phyloP scores from a whole-genome alignment of 73 alveolate genomes.

The Paraurostyla sp. region DNA sequence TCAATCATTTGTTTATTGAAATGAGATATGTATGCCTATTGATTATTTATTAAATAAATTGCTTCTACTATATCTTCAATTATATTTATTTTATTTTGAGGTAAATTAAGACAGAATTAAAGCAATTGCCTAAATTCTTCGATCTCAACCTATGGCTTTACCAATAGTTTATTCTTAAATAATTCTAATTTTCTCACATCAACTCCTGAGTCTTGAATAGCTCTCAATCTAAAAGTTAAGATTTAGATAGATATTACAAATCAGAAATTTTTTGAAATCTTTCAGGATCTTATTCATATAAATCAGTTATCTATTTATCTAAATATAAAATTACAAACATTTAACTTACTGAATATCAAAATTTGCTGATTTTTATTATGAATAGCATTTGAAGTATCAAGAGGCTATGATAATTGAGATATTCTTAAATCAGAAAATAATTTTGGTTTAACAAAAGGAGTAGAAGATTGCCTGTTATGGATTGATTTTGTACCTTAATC shows the following conservation, averaged over 20 bases:
- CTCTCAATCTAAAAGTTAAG: not conserved
- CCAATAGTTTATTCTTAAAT: not conserved
- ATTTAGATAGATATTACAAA: not conserved
- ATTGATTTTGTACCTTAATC: too few relatives aligned
- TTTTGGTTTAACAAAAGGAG: too few relatives aligned
- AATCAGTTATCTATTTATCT: not conserved
- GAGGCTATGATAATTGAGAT: not conserved
- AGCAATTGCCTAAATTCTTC: conserved; percentile 1
- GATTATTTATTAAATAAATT: not conserved
- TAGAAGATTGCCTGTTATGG: too few relatives aligned
- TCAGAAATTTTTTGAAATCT: not conserved
- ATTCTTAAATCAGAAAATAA: not conserved
- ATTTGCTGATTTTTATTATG: not conserved
- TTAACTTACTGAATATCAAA: not conserved
- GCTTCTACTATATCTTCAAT: conserved; percentile 11
- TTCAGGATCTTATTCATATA: conserved; percentile 7
- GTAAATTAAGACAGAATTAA: not conserved
- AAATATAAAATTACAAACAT: not conserved
- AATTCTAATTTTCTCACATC: conserved; percentile 28
- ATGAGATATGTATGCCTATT: not conserved
- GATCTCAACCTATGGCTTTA: not conserved
- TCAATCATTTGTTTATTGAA: not conserved
- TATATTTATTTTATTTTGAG: not conserved
- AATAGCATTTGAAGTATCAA: not conserved
- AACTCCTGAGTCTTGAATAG: not conserved